Percentiles rank a stretch among this genome's conserved stretches.
These are phyloP conservation scores for Rhodomyrtus tomentosa DNA, from an alignment of 345 rosid genomes.

Conservation along the genomic window DNA sequence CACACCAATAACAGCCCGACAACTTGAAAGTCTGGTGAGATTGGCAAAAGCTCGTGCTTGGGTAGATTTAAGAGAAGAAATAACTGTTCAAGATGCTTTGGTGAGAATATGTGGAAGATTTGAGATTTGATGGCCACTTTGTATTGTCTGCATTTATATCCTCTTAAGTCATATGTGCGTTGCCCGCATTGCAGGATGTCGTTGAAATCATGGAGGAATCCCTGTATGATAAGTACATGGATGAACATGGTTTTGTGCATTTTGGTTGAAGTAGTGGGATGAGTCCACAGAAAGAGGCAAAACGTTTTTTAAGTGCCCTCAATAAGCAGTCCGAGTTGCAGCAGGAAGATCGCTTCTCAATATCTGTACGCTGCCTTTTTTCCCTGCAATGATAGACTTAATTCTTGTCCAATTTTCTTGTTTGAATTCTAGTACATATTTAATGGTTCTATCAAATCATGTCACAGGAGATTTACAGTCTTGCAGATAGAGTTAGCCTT, in stretches of 20 bases:
- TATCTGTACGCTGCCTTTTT: constrained; percentile 45
- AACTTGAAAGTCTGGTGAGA: constrained; percentile 89
- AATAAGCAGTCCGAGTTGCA: constrained; percentile 80
- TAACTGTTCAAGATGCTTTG: constrained; percentile 82
- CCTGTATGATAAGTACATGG: constrained; percentile 76
- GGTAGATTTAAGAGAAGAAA: constrained; percentile 83
- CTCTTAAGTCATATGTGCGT: not conserved
- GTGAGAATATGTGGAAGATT: constrained; percentile 20
- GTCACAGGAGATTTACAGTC: constrained; percentile 84
- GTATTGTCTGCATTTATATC: not conserved
- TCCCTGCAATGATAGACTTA: not conserved
- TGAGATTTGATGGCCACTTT: not conserved
- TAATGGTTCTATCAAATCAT: not conserved
- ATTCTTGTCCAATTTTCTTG: not conserved
- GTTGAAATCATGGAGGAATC: constrained; percentile 98
- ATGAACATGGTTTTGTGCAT: constrained; percentile 89
- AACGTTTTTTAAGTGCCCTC: constrained; percentile 80
- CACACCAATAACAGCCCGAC: constrained; percentile 96
- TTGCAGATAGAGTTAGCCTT: constrained; percentile 78
- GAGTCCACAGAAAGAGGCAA: constrained; percentile 98
- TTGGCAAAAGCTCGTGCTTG: constrained; percentile 93
- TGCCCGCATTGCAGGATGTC: constrained; percentile 51
- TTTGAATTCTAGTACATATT: not conserved
- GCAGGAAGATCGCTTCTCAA: constrained; percentile 76
- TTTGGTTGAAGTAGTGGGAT: constrained; percentile 90